These are phyloP conservation scores for Beauveria bassiana DNA, from an alignment of 2,329 filamentous ascomycete genomes.

Conservation along the genomic window DNA sequence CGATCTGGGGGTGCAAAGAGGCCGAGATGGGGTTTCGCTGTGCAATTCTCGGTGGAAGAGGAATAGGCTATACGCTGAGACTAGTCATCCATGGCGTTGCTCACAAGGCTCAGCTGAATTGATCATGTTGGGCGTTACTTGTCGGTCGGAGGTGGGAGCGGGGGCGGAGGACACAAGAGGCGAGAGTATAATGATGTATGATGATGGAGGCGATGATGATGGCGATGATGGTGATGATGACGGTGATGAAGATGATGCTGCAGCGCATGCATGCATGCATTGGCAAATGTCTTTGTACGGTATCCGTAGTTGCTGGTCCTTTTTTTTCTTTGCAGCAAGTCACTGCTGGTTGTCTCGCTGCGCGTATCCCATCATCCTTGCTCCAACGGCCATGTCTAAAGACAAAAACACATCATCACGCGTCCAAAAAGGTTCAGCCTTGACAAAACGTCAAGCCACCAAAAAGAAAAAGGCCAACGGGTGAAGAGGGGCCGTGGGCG, in stretches of 20 bases:
- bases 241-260: not conserved
- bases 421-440: not conserved
- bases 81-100: not conserved
- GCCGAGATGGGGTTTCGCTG: too few species aligned
- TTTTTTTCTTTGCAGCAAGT: not conserved
- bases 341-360: too few species aligned
- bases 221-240: not conserved
- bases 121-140: not conserved
- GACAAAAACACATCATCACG: not conserved
- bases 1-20: too few species aligned
- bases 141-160: not conserved
- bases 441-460: not conserved
- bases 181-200: not conserved
- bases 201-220: not conserved
- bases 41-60: conserved; percentile 4
- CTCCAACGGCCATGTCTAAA: not conserved
- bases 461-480: not conserved
- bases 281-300: not conserved
- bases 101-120: not conserved
- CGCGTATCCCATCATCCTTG: too few species aligned
- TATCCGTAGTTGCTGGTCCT: not conserved
- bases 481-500: not conserved
- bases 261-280: conserved; percentile 9
- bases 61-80: not conserved
- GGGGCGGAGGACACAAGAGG: not conserved